Evolutionary conservation across 2,329 filamentous ascomycete species (phyloP), one percentile per base, ranked within the genome.

Genomic region (Cryphonectria nitschkei): DNA sequence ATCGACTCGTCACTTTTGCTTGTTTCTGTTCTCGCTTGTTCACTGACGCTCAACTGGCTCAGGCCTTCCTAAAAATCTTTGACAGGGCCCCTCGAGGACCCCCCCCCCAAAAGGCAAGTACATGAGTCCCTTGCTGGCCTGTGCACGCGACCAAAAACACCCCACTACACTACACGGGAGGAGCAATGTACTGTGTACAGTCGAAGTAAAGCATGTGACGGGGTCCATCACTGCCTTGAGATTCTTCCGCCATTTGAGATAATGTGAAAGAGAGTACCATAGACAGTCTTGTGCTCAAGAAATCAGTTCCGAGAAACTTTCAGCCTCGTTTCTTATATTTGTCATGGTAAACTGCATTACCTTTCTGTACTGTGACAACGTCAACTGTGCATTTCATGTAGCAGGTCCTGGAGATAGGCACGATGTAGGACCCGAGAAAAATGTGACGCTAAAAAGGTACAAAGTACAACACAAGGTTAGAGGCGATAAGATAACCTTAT

Each of bases 401-500:
- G 52, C 52, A 56, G 26, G 3, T 32, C 32, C 7, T 29, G n/a
- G 43, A 46, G 43, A 56, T 5, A 29, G 13, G 26, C 26, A 26
- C 3, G 52, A 26, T 3, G 34, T 32, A 19, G 29, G 14, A 13
- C 4, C 54, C 29, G 54, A 43, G 41, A 13, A 19, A 19, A 32
- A 16, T 34, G 13, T 32, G 54, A 58, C 54, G 54, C 54, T 58
- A 32, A 6, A 5, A 58, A 19, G 29, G 29, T 58, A 58, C 54
- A 58, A 32, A 19, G 54, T 34, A 65, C 68, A 26, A 54, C 22
- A 26, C 26, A 26, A 26, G 26, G 29, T 58, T 58, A 58, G 68
- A 39, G 39, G 0, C 26, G 67, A 69, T 70, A 67, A 70, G 70
- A 72, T 70, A 72, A 72, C 70, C 62, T 71, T 71, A 69, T 46